A percentile compares a stretch with the other conserved stretches of the same genome.
Evolutionary conservation across 768 basidiomycete genomes (phyloP).

Genomic region (Suillus spraguei): DNA sequence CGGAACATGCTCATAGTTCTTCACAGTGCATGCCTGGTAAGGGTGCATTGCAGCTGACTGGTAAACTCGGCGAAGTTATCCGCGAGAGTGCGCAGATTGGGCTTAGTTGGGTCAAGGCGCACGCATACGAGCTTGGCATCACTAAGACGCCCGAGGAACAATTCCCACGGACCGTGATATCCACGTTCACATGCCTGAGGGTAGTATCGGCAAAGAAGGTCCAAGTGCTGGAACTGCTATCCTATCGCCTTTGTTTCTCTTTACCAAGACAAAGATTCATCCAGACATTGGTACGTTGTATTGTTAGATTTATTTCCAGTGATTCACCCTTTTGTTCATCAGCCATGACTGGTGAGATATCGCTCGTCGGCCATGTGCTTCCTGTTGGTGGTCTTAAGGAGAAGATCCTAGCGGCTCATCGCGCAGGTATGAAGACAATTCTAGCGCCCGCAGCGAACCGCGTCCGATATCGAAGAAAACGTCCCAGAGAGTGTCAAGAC

Average conservation of each 20-base stretch:
- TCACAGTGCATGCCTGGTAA: constrained; percentile 95
- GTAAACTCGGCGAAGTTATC: constrained; percentile 98
- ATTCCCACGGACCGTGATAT: constrained; percentile 82
- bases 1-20: neutral
- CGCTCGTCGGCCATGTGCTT: constrained; percentile 92
- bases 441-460: constrained; percentile 86
- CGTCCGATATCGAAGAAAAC: constrained; percentile 96
- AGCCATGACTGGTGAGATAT: constrained; percentile 99
- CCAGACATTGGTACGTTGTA: constrained; percentile 80
- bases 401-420: constrained; percentile 95
- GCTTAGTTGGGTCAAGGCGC: constrained; percentile 88
- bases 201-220: constrained; percentile 92
- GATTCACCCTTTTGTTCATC: neutral
- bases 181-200: constrained; percentile 97
- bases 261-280: constrained; percentile 81
- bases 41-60: constrained; percentile 88
- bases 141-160: constrained; percentile 71
- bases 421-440: constrained; percentile 94
- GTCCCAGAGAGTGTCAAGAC: constrained; percentile 95
- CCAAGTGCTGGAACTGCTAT: constrained; percentile 97
- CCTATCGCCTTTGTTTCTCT: constrained; percentile 85
- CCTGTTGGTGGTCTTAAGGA: constrained; percentile 96
- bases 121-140: constrained; percentile 89
- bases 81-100: constrained; percentile 95
- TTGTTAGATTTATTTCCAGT: constrained; percentile 8